phyloP scores from a whole-genome alignment of 768 basidiomycete species.

The Lactifluus subvellereus region DNA sequence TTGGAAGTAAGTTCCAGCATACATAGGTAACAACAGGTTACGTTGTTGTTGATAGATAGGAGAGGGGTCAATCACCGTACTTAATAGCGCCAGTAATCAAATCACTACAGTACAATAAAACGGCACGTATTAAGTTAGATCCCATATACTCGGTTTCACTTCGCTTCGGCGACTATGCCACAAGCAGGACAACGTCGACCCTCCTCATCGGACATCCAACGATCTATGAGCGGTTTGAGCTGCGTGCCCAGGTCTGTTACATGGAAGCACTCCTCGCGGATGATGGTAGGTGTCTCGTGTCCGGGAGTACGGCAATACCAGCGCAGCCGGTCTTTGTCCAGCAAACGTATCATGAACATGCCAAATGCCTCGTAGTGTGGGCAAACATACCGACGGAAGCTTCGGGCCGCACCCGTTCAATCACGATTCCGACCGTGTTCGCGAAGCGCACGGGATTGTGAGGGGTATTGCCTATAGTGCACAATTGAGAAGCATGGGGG shows the following conservation, averaged over 20 bases:
- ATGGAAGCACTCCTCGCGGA: slow-evolving; percentile 81
- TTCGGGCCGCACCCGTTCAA: slow-evolving; percentile 81
- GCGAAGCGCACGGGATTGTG: slow-evolving; percentile 92
- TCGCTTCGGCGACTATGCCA: slow-evolving; percentile 54
- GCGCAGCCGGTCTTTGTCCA: slow-evolving; percentile 65
- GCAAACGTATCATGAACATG: not conserved
- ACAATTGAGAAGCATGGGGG: not conserved
- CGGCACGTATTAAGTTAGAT: not conserved
- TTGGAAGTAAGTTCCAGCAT: too few species aligned
- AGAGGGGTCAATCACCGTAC: too few species aligned
- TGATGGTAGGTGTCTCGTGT: slow-evolving; percentile 65
- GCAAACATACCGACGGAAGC: slow-evolving; percentile 56
- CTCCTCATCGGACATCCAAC: slow-evolving; percentile 66
- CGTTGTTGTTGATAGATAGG: too few species aligned
- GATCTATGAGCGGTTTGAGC: slow-evolving; percentile 84
- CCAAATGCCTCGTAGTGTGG: too few species aligned
- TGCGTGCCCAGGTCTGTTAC: slow-evolving; percentile 89
- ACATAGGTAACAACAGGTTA: too few species aligned
- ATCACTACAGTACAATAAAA: too few species aligned
- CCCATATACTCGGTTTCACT: slow-evolving; percentile 31
- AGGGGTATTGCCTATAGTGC: slow-evolving; percentile 74
- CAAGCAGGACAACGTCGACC: slow-evolving; percentile 69
- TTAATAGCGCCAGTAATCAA: too few species aligned
- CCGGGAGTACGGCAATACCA: slow-evolving; percentile 79
- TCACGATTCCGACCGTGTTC: slow-evolving; percentile 86